Percentiles rank a stretch among this genome's conserved stretches.
phyloP scores from a whole-genome alignment of 768 basidiomycete genomes.

The Boletellus ananas region DNA sequence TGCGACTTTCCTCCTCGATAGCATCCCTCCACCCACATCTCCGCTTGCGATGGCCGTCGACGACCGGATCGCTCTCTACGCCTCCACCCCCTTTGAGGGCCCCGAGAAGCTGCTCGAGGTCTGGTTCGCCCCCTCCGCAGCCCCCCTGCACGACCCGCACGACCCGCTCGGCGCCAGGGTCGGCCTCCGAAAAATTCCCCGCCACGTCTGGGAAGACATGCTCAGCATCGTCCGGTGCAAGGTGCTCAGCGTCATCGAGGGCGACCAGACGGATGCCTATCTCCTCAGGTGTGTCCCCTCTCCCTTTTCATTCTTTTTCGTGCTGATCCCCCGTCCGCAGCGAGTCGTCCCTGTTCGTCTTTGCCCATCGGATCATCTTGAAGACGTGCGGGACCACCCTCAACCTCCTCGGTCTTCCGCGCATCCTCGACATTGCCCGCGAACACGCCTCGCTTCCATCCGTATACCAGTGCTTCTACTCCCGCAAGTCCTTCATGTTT shows the following conservation, averaged over 20 bases:
- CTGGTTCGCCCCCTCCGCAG: conserved; percentile 87
- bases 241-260: conserved; percentile 85
- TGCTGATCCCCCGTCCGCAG: conserved; percentile 40
- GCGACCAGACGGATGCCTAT: conserved; percentile 92
- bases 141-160: conserved; percentile 48
- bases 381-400: conserved; percentile 99
- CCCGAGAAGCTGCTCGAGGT: conserved; percentile 95
- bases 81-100: conserved; percentile 74
- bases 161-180: conserved; percentile 40
- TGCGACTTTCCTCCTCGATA: conserved; percentile 44
- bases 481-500: conserved; percentile 98
- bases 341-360: conserved; percentile 96
- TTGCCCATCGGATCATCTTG: conserved; percentile 91
- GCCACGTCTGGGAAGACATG: conserved; percentile 92
- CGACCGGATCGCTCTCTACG: conserved; percentile 20
- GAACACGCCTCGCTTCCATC: conserved; percentile 58
- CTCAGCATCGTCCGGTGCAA: conserved; percentile 95
- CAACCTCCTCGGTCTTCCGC: conserved; percentile 90
- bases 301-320: conserved; percentile 1
- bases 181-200: conserved; percentile 75
- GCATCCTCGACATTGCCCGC: conserved; percentile 90
- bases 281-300: conserved; percentile 74
- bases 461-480: conserved; percentile 94
- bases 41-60: conserved; percentile 23
- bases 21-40: conserved; percentile 29